These are phyloP conservation scores for Amylocystis lapponica DNA, from an alignment of 768 basidiomycete species.

Conservation along the genomic window DNA sequence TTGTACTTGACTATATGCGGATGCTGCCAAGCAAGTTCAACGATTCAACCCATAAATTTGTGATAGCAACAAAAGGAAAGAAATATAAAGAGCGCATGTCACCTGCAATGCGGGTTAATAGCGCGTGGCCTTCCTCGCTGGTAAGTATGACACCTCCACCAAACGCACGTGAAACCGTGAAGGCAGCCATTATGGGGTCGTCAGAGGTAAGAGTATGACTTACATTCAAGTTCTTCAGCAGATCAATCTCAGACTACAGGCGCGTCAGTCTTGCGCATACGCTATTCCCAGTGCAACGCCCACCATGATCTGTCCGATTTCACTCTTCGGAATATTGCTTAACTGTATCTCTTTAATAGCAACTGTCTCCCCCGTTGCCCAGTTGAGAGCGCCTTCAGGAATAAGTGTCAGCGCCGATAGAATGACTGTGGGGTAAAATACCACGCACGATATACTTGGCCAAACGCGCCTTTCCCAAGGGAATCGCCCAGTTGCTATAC, in stretches of 20 bases:
- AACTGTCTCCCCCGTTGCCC: slow-evolving; percentile 96
- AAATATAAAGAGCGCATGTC: too few relatives aligned
- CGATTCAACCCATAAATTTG: too few relatives aligned
- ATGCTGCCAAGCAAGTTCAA: slow-evolving; percentile 74
- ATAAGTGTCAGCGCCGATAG: neutral
- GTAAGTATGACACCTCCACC: too few relatives aligned
- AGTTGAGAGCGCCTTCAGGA: slow-evolving; percentile 73
- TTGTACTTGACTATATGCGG: slow-evolving; percentile 99
- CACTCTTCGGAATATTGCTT: slow-evolving; percentile 87
- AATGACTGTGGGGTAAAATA: neutral
- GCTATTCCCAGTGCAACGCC: slow-evolving; percentile 15
- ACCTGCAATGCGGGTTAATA: too few relatives aligned
- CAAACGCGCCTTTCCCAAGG: slow-evolving; percentile 94
- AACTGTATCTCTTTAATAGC: slow-evolving; percentile 98
- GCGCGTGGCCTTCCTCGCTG: too few relatives aligned
- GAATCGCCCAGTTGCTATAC: slow-evolving; percentile 90
- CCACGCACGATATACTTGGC: slow-evolving; percentile 95
- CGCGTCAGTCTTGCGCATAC: neutral
- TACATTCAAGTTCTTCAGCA: slow-evolving; percentile 95
- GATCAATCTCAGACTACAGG: slow-evolving; percentile 86
- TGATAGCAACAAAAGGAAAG: too few relatives aligned
- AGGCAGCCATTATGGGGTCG: neutral
- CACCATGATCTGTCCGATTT: slow-evolving; percentile 97
- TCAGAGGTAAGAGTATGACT: slow-evolving; percentile 16
- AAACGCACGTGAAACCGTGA: too few relatives aligned